Evolutionary conservation across 2,329 filamentous ascomycete species (phyloP).

Genomic region (Pseudogymnoascus sp.): DNA sequence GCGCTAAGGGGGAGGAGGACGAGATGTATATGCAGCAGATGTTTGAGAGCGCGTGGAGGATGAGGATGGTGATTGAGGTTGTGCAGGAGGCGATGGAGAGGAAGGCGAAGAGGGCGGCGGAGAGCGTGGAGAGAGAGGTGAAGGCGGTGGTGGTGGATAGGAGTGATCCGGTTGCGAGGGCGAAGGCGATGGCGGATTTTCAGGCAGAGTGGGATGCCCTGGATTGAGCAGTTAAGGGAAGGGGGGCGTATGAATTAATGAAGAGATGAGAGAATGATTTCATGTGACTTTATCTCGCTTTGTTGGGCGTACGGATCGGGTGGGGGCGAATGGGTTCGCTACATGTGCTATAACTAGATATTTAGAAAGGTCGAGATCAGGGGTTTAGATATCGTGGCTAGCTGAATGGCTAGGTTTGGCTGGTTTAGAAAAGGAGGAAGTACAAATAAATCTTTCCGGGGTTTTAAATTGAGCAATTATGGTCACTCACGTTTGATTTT

Average conservation of each 20-base stretch:
- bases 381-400: no score
- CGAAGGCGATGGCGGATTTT: background rate
- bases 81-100: conserved; percentile 33
- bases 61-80: background rate
- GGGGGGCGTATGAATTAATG: background rate
- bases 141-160: conserved; percentile 17
- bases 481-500: no score
- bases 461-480: no score
- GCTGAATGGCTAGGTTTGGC: no score
- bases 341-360: background rate
- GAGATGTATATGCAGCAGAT: background rate
- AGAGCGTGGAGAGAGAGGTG: conserved; percentile 25
- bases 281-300: background rate
- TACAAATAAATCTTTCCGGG: no score
- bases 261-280: background rate
- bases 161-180: background rate
- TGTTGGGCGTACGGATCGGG: background rate
- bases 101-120: conserved; percentile 32
- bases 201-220: background rate
- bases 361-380: background rate
- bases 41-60: background rate
- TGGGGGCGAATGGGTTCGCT: background rate
- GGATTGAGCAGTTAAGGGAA: background rate
- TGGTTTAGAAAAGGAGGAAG: no score
- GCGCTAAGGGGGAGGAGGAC: background rate